These are phyloP conservation scores for Francoa sonchifolia DNA, from an alignment of 441 rosid genomes.

Conservation along the genomic window DNA sequence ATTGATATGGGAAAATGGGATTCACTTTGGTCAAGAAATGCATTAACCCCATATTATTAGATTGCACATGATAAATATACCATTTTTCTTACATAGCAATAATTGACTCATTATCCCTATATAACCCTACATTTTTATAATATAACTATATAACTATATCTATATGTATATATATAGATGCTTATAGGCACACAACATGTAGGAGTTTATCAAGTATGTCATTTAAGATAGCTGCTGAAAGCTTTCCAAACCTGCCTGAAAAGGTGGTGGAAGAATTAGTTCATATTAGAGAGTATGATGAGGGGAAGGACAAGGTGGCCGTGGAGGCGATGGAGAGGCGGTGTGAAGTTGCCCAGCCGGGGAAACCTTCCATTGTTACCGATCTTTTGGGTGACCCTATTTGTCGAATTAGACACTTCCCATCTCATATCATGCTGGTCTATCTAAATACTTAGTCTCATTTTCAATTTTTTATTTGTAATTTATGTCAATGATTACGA, in stretches of 20 bases:
- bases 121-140: no score
- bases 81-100: conserved; percentile 20
- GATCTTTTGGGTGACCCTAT: conserved; percentile 69
- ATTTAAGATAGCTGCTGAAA: conserved; percentile 23
- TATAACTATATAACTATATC: no score
- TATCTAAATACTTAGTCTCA: no score
- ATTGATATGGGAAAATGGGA: not conserved
- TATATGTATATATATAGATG: not conserved
- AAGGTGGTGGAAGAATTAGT: conserved; percentile 8
- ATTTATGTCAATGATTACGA: no score
- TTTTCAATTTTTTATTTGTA: no score
- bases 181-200: not conserved
- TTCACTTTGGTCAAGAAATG: no score
- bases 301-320: conserved; percentile 32
- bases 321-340: conserved; percentile 56
- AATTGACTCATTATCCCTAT: no score
- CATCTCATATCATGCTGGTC: conserved; percentile 52
- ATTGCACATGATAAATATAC: conserved; percentile 9
- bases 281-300: conserved; percentile 52
- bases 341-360: conserved; percentile 42
- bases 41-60: conserved; percentile 6
- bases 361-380: conserved; percentile 45
- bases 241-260: conserved; percentile 3
- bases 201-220: no score
- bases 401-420: conserved; percentile 53